Evolutionary conservation across 352 stramenopile species (phyloP).

Genomic region (Pythium vanterpoolii): DNA sequence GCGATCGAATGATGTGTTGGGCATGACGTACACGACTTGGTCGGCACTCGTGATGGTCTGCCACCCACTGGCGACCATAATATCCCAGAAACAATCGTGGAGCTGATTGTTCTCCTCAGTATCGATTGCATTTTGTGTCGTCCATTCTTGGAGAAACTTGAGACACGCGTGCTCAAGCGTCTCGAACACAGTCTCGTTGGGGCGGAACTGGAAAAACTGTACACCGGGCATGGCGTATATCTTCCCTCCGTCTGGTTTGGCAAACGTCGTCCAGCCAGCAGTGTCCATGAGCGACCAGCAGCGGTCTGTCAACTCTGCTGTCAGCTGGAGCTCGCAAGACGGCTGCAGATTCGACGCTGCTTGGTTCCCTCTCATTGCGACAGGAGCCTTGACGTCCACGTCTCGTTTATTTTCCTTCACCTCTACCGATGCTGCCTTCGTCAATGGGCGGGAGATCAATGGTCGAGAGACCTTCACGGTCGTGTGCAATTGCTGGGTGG

Average conservation of each 20-base stretch:
- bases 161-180: slow-evolving; percentile 54
- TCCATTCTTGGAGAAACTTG: slow-evolving; percentile 47
- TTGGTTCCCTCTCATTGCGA: neutral
- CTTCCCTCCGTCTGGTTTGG: slow-evolving; percentile 40
- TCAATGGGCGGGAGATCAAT: too few species aligned
- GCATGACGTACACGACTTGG: slow-evolving; percentile 64
- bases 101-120: slow-evolving; percentile 24
- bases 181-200: slow-evolving; percentile 79
- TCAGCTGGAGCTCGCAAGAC: neutral
- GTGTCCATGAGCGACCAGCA: slow-evolving; percentile 64
- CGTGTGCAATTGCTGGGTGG: neutral
- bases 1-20: slow-evolving; percentile 58
- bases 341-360: neutral
- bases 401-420: neutral
- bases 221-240: slow-evolving; percentile 71
- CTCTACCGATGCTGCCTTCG: neutral
- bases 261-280: slow-evolving; percentile 58
- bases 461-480: neutral
- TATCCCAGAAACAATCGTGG: slow-evolving; percentile 56
- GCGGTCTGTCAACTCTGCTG: slow-evolving; percentile 30
- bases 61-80: slow-evolving; percentile 55
- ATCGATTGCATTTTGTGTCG: neutral
- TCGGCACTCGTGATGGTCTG: slow-evolving; percentile 41
- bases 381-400: neutral
- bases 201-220: slow-evolving; percentile 63